Conservation (phyloP, 2,329 filamentous ascomycete species). For the Cercospora nicotianae region DNA sequence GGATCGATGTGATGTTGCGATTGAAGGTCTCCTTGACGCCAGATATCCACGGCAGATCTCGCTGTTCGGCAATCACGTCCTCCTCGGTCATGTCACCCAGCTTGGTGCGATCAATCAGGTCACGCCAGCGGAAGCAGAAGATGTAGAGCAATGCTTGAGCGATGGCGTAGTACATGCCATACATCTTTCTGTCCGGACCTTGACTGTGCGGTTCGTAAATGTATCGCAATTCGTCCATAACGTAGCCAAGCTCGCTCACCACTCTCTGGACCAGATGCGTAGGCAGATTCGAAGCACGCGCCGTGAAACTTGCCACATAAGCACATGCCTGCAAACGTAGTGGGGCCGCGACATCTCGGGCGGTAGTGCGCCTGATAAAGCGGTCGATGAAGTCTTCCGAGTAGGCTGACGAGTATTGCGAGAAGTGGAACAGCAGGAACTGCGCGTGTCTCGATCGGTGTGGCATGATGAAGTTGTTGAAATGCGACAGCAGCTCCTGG, state of each 20-base stretch:
- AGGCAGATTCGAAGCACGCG: slow-evolving; percentile 80
- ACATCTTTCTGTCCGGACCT: slow-evolving; percentile 81
- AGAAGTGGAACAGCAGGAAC: slow-evolving; percentile 94
- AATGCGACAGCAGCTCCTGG: slow-evolving; percentile 78
- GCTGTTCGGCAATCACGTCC: slow-evolving; percentile 61
- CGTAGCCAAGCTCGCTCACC: slow-evolving; percentile 73
- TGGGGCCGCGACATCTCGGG: slow-evolving; percentile 75
- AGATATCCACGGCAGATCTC: slow-evolving; percentile 76
- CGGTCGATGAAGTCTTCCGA: slow-evolving; percentile 82
- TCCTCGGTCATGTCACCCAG: slow-evolving; percentile 49
- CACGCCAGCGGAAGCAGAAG: slow-evolving; percentile 97
- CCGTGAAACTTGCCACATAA: slow-evolving; percentile 92
- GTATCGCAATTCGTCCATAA: slow-evolving; percentile 73
- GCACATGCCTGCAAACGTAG: slow-evolving; percentile 82
- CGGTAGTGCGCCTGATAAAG: slow-evolving; percentile 73
- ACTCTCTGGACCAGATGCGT: slow-evolving; percentile 75
- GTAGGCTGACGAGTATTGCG: slow-evolving; percentile 74
- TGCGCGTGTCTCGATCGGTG: slow-evolving; percentile 91
- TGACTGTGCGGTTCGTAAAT: slow-evolving; percentile 72
- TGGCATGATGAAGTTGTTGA: slow-evolving; percentile 82
- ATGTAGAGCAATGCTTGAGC: slow-evolving; percentile 91
- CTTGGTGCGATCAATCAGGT: slow-evolving; percentile 64
- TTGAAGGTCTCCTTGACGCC: slow-evolving; percentile 72
- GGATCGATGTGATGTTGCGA: slow-evolving; percentile 77
- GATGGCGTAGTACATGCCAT: slow-evolving; percentile 80